Conservation (phyloP, 441 rosid genomes). For the Erodium texanum region DNA sequence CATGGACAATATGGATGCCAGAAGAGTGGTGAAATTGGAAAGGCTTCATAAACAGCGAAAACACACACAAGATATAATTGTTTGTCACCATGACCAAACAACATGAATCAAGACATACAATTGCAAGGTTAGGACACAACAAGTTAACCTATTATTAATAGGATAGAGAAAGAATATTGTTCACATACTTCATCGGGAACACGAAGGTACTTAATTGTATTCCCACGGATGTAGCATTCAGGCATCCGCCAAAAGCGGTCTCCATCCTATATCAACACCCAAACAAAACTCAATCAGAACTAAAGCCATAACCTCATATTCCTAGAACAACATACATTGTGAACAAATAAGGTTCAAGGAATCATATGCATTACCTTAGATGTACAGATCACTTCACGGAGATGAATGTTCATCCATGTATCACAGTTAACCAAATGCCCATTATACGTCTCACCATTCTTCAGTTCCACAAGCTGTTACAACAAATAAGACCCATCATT, state of each 20-base stretch:
- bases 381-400: constrained; percentile 96
- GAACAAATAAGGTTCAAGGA: neutral
- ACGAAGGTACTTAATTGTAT: constrained; percentile 85
- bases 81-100: neutral
- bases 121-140: no score
- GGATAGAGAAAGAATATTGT: neutral
- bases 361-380: constrained; percentile 48
- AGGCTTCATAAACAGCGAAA: no score
- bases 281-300: constrained; percentile 4
- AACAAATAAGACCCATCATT: constrained; percentile 16
- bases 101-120: neutral
- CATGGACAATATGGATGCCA: no score
- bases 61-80: no score
- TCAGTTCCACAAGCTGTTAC: constrained; percentile 77
- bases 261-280: constrained; percentile 53
- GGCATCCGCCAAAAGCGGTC: constrained; percentile 98
- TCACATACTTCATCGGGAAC: constrained; percentile 81
- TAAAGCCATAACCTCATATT: neutral
- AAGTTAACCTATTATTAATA: no score
- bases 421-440: constrained; percentile 95
- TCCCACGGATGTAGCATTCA: constrained; percentile 94
- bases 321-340: neutral
- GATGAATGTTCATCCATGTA: constrained; percentile 98
- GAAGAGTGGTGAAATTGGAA: no score
- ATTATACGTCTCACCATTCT: constrained; percentile 98